phyloP scores from a whole-genome alignment of 495 filamentous ascomycete genomes.

The Chaetomidium leptoderma region DNA sequence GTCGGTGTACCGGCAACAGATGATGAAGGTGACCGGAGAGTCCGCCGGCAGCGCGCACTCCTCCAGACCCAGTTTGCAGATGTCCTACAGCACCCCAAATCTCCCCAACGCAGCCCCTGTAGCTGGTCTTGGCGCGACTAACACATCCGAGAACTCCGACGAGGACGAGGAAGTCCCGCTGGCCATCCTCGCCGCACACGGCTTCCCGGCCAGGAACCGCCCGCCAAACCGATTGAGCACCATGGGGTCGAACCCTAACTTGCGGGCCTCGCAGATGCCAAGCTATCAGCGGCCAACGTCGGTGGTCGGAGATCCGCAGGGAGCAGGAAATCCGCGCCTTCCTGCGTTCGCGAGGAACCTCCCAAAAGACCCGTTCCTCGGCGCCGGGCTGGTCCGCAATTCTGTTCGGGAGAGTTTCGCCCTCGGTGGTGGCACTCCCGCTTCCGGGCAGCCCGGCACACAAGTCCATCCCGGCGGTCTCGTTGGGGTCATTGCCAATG shows the following conservation, averaged over 20 bases:
- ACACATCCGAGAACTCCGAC: constrained; percentile 53
- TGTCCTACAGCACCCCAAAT: constrained; percentile 55
- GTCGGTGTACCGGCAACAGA: constrained; percentile 85
- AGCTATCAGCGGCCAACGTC: constrained; percentile 37
- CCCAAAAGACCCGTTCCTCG: constrained; percentile 84
- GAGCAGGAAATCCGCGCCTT: constrained; percentile 31
- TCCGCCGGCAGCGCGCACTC: constrained; percentile 40
- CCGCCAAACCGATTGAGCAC: constrained; percentile 68
- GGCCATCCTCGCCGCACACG: constrained; percentile 84
- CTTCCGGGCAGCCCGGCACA: constrained; percentile 25
- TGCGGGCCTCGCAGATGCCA: constrained; percentile 46
- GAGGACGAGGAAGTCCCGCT: constrained; percentile 87
- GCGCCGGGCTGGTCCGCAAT: constrained; percentile 72
- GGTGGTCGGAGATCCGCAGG: constrained; percentile 25
- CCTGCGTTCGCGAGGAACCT: constrained; percentile 85
- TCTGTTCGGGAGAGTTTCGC: constrained; percentile 72
- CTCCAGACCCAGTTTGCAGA: constrained; percentile 41
- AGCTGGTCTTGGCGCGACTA: constrained; percentile 21
- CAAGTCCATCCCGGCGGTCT: constrained; percentile 61
- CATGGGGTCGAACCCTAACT: constrained; percentile 60
- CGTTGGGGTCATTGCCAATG: constrained; percentile 83
- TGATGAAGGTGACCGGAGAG: constrained; percentile 94
- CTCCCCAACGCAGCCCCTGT: constrained; percentile 29
- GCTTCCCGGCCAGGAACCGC: constrained; percentile 80
- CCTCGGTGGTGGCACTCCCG: constrained; percentile 59